Evolutionary conservation across 345 rosid genomes (phyloP), one percentile per base, ranked within the genome.

Genomic region (Citrus hindsii): DNA sequence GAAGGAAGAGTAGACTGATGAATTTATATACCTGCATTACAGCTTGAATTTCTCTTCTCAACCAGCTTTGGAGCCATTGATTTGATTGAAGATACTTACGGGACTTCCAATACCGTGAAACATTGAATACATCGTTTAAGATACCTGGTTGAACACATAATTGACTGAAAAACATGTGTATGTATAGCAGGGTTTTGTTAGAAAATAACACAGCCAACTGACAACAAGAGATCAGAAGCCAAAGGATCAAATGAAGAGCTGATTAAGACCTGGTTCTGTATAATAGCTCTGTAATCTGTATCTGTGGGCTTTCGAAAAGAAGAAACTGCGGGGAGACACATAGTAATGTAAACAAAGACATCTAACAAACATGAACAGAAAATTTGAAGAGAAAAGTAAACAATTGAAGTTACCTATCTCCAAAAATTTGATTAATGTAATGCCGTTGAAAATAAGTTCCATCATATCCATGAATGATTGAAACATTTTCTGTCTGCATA

Each of bases 21-120:
- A 64, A 58, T 42, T 56, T 28, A 59, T 66, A 59, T 28, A 91
- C 99, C 94, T 91, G 96, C 88, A 91, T 84, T 37, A 93, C 81
- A 84, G 99, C 90, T 80, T 95, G 98, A 77, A 91, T 81, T 85
- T 95, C 99, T 73, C 97, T 92, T 85, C 77, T 90, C 87, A 92
- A 77, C 98, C 98, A 93, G 59, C 79, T 69, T 37, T 83, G 87
- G 62, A 95, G 88, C 93, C 94, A 88, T 40, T 67, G 82, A 77
- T 88, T 93, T 60, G 84, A 81, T 62, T 89, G 93, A 72, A 85
- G 89, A 77, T 86, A 88, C 86, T 89, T 95, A n/a, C 70, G 64
- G 67, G 81, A 38, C 84, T 87, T 93, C 98, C 98, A 95, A 80
- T 84, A 93, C 78, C 89, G 87, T 21, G 69, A 75, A 67, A 89